Conservation (phyloP, 495 filamentous ascomycete species). For the Hypoxylon rickii region DNA sequence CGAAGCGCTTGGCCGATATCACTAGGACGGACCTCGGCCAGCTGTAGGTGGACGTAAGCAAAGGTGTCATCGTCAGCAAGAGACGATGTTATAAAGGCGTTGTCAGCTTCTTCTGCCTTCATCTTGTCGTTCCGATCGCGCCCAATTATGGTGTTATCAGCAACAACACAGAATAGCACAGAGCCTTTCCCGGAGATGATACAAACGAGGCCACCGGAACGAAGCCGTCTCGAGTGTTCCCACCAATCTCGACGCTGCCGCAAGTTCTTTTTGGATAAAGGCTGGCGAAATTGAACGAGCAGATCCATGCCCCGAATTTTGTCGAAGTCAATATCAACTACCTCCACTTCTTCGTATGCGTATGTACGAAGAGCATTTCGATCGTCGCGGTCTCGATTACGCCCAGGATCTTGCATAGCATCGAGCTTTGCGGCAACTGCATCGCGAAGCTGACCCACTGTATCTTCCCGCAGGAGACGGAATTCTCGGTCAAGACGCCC, state of each 20-base stretch:
- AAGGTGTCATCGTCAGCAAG: slow-evolving; percentile 34
- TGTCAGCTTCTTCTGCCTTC: slow-evolving; percentile 1
- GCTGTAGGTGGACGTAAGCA: slow-evolving; percentile 33
- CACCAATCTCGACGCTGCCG: slow-evolving; percentile 63
- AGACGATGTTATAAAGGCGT: slow-evolving; percentile 9
- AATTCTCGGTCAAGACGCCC: slow-evolving; percentile 74
- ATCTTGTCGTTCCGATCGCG: not conserved
- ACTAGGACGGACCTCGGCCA: slow-evolving; percentile 38
- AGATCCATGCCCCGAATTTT: slow-evolving; percentile 57
- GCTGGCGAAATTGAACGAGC: slow-evolving; percentile 62
- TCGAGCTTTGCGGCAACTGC: slow-evolving; percentile 52
- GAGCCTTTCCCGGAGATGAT: slow-evolving; percentile 52
- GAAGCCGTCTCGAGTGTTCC: slow-evolving; percentile 59
- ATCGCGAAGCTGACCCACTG: slow-evolving; percentile 64
- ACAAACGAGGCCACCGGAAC: slow-evolving; percentile 63
- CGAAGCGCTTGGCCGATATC: slow-evolving; percentile 37
- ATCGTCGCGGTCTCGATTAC: slow-evolving; percentile 6
- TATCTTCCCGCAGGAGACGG: slow-evolving; percentile 69
- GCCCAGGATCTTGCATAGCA: slow-evolving; percentile 15
- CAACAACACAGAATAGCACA: slow-evolving; percentile 61
- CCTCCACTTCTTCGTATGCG: slow-evolving; percentile 46
- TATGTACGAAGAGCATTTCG: slow-evolving; percentile 36
- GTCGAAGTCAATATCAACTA: slow-evolving; percentile 51
- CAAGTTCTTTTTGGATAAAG: slow-evolving; percentile 34
- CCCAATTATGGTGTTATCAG: slow-evolving; percentile 39